A percentile compares a stretch with the other conserved stretches of the same genome.
Evolutionary conservation across 305 asterid species (phyloP).

Genomic region (Fraxinus baroniana): DNA sequence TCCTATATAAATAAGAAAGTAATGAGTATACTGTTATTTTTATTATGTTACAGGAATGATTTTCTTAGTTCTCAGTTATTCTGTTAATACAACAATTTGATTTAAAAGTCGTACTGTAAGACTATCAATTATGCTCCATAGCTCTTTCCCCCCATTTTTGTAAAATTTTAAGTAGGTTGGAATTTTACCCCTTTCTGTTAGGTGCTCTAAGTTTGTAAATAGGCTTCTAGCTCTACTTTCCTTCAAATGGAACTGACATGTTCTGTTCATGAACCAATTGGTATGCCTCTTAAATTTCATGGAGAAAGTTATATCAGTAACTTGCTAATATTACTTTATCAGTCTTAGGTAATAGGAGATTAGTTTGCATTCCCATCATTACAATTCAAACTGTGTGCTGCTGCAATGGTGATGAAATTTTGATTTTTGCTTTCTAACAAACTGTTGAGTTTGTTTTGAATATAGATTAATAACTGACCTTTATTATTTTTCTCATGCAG

Average conservation of each 20-base stretch:
- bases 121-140: neutral
- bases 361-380: neutral
- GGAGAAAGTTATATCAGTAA: neutral
- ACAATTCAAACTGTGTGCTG: neutral
- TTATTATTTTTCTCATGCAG: slow-evolving; percentile 32
- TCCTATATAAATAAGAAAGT: neutral
- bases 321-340: neutral
- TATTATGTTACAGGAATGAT: neutral
- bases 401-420: neutral
- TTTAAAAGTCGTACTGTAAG: neutral
- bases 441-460: slow-evolving; percentile 1
- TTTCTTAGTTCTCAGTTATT: neutral
- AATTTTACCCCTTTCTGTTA: neutral
- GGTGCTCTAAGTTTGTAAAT: no score
- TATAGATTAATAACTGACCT: neutral
- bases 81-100: neutral
- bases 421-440: neutral
- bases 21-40: neutral
- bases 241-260: no score
- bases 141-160: neutral
- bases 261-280: neutral
- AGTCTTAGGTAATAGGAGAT: neutral
- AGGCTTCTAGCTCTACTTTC: no score
- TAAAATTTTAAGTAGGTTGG: neutral
- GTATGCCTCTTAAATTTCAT: neutral